Evolutionary conservation across 257 asterid species (phyloP), one percentile per base, ranked within the genome.

Genomic region (Ligustrum vulgare): DNA sequence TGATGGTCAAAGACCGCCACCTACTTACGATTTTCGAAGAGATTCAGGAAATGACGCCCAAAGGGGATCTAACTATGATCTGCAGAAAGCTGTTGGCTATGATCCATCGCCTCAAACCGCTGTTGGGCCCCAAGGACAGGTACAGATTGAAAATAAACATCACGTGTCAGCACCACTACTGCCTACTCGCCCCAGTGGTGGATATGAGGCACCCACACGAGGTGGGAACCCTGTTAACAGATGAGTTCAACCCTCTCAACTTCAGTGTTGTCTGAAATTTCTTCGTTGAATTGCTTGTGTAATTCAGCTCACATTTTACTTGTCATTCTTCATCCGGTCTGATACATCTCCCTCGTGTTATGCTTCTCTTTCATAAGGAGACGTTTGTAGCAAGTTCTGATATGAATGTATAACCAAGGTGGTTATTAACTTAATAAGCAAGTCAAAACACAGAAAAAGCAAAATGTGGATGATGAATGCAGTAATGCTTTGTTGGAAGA

Each of bases 51-150:
- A 80, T 75, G 96, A 91, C 54, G 64, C n/a, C 49, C 84, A 78
- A 71, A 76, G 84, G 76, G 91, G 80, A 64, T 80, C 87, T 70
- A 82, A 67, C 72, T 75, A 81, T 23, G 86, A 85, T 64, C 25
- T 86, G 9, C 80, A 84, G 72, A 86, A 82, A 73, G 81, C 66
- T 6, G 60, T 76, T 31, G 74, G 82, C 76, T 89, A 82, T 18
- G 87, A 84, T 62, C 78, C 81, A 28, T 72, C 89, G 15, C 74
- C 91, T 25, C 83, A 87, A 83, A 86, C 81, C 6, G 25, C 78
- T 72, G 82, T 69, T 36, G 89, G 88, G 67, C 79, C 89, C 77
- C 93, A 86, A 78, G 96, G 89, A 58, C 96, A 72, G 79, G 84
- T 71, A 81, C 64, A 83, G 36, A 15, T 49, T 28, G 81, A 81